Conservation (phyloP, 306 rosid genomes). For the Castanea mollissima region DNA sequence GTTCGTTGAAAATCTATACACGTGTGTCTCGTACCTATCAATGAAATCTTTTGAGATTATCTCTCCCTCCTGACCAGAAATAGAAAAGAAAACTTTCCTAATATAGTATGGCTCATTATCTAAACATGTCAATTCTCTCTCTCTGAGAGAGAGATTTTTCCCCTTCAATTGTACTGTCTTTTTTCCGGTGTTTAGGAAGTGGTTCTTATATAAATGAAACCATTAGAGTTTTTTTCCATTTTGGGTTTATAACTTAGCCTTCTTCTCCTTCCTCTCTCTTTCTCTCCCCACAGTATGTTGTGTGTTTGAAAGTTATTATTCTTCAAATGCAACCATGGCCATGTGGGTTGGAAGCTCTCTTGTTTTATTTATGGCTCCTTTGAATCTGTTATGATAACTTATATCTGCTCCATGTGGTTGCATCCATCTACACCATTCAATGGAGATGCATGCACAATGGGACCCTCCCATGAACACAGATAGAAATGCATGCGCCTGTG, state of each 20-base stretch:
- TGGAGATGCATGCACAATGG: neutral
- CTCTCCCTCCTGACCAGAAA: neutral
- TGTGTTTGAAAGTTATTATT: neutral
- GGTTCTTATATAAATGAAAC: neutral
- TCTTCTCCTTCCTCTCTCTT: neutral
- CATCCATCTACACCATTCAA: neutral
- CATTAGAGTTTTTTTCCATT: neutral
- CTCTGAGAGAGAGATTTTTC: too few species aligned
- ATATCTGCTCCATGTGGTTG: neutral
- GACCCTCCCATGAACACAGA: neutral
- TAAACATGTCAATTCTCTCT: neutral
- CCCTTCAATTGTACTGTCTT: neutral
- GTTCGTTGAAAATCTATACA: neutral
- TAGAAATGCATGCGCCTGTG: neutral
- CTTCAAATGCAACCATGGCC: slow-evolving; percentile 2
- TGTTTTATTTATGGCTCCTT: neutral
- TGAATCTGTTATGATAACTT: neutral
- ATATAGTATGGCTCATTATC: neutral
- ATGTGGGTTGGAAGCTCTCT: neutral
- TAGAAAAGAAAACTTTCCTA: neutral
- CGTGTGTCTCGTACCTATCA: neutral
- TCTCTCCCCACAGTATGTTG: neutral
- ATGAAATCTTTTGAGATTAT: neutral
- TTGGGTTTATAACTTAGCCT: neutral
- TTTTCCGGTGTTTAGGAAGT: neutral